These are phyloP conservation scores for Blastobotrys apis DNA, from an alignment of 1,139 yeast genomes.

Conservation along the genomic window DNA sequence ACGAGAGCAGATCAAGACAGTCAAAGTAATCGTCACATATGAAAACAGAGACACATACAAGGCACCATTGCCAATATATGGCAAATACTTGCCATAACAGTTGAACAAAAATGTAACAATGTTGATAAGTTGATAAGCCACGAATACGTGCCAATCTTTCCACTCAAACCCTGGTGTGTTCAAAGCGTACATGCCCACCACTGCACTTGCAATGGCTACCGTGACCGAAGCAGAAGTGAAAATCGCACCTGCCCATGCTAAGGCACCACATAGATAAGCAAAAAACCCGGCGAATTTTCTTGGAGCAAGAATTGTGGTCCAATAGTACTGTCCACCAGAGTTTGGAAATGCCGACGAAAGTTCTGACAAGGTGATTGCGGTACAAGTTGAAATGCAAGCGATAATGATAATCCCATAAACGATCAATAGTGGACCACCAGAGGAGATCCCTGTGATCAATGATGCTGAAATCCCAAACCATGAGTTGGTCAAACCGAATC, in stretches of 20 bases:
- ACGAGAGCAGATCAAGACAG: constrained; percentile 46
- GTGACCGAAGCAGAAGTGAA: constrained; percentile 29
- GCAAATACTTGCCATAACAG: constrained; percentile 37
- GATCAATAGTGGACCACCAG: constrained; percentile 42
- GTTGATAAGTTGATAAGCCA: constrained; percentile 39
- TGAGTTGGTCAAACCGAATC: constrained; percentile 37
- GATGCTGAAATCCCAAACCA: constrained; percentile 39
- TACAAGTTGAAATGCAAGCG: constrained; percentile 44
- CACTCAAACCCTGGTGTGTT: constrained; percentile 22
- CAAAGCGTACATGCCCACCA: constrained; percentile 25
- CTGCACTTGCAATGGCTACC: constrained; percentile 20
- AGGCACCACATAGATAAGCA: constrained; percentile 54
- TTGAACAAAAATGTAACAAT: constrained; percentile 35
- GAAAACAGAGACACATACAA: constrained; percentile 48
- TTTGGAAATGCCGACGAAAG: constrained; percentile 51
- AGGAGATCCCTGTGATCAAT: constrained; percentile 28
- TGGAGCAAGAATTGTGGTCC: constrained; percentile 56
- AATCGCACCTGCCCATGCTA: constrained; percentile 40
- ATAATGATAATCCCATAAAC: constrained; percentile 75
- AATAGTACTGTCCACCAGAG: constrained; percentile 59
- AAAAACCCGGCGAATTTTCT: constrained; percentile 44
- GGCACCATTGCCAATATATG: constrained; percentile 41
- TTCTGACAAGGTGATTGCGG: constrained; percentile 48
- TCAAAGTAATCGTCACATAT: constrained; percentile 46
- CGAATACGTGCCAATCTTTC: constrained; percentile 51